These are phyloP conservation scores for Cladosporium sp. DNA, from an alignment of 2,329 filamentous ascomycete genomes.

Conservation along the genomic window DNA sequence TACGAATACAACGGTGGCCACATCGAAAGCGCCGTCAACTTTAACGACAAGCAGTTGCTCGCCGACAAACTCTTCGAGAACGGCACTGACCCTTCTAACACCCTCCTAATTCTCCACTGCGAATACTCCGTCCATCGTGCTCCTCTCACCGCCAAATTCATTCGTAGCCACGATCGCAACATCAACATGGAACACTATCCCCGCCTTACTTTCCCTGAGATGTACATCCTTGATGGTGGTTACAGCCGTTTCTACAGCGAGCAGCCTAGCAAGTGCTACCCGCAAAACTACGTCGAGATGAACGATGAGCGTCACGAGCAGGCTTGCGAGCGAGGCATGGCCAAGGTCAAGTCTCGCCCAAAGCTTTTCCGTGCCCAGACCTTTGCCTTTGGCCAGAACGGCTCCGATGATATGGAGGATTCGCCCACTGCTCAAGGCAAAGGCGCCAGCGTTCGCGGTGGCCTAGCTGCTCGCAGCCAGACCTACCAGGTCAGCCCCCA, in stretches of 20 bases:
- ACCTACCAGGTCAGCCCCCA: conserved; percentile 34
- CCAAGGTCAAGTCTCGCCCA: conserved; percentile 84
- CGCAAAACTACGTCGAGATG: conserved; percentile 97
- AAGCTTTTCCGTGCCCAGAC: conserved; percentile 87
- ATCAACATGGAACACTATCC: conserved; percentile 86
- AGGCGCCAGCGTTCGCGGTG: conserved; percentile 22
- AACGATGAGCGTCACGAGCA: conserved; percentile 85
- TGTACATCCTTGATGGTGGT: conserved; percentile 94
- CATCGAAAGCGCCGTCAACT: conserved; percentile 90
- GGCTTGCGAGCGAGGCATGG: conserved; percentile 92
- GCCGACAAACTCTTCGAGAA: conserved; percentile 71
- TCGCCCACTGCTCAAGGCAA: conserved; percentile 56
- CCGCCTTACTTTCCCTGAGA: conserved; percentile 86
- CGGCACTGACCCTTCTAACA: conserved; percentile 65
- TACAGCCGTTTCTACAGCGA: conserved; percentile 90
- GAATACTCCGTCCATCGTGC: conserved; percentile 97
- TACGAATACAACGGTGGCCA: conserved; percentile 98
- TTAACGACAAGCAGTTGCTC: conserved; percentile 91
- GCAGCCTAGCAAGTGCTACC: conserved; percentile 79
- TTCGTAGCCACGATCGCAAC: conserved; percentile 84
- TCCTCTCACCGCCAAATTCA: conserved; percentile 91
- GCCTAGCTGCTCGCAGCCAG: conserved; percentile 31
- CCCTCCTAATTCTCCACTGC: conserved; percentile 90
- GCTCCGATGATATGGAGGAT: conserved; percentile 58
- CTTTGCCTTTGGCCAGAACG: conserved; percentile 85